These are phyloP conservation scores for Leptoxyphium fumago DNA, from an alignment of 2,329 filamentous ascomycete genomes.

Conservation along the genomic window DNA sequence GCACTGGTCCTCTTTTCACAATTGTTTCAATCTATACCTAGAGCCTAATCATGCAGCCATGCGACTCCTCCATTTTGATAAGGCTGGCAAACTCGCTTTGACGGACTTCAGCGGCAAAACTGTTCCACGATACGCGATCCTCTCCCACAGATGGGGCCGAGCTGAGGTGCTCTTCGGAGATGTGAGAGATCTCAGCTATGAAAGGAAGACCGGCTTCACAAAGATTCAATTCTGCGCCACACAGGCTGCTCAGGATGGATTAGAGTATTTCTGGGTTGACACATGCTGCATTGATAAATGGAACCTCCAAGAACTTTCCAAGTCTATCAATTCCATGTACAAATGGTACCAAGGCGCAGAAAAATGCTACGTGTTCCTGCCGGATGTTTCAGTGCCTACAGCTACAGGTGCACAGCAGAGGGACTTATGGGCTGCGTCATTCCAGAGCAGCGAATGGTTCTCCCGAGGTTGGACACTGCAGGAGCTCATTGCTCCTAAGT, in stretches of 20 bases:
- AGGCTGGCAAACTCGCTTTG: not conserved
- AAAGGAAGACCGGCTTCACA: constrained; percentile 1
- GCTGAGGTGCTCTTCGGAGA: constrained; percentile 8
- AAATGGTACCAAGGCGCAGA: constrained; percentile 9
- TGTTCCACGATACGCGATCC: constrained; percentile 5
- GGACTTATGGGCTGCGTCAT: not conserved
- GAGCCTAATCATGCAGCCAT: not conserved
- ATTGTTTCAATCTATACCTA: too few species aligned
- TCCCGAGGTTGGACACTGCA: constrained; percentile 7
- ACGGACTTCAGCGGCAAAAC: not conserved
- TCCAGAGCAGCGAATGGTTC: constrained; percentile 5
- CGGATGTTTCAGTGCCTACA: constrained; percentile 2
- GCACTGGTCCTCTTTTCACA: too few species aligned
- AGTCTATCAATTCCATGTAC: constrained; percentile 11
- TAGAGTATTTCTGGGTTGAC: constrained; percentile 7
- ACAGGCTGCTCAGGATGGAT: constrained; percentile 1
- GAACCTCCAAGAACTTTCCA: constrained; percentile 5
- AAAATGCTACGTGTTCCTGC: constrained; percentile 7
- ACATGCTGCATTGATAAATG: constrained; percentile 12
- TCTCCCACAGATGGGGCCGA: constrained; percentile 6
- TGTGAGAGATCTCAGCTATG: constrained; percentile 1
- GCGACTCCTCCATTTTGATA: not conserved
- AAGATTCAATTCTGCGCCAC: constrained; percentile 5
- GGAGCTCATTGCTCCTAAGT: constrained; percentile 5
- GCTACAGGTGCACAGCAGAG: not conserved